A percentile compares a stretch with the other conserved stretches of the same genome.
Evolutionary conservation across 257 asterid genomes (phyloP).

Genomic region (Ballota nigra): DNA sequence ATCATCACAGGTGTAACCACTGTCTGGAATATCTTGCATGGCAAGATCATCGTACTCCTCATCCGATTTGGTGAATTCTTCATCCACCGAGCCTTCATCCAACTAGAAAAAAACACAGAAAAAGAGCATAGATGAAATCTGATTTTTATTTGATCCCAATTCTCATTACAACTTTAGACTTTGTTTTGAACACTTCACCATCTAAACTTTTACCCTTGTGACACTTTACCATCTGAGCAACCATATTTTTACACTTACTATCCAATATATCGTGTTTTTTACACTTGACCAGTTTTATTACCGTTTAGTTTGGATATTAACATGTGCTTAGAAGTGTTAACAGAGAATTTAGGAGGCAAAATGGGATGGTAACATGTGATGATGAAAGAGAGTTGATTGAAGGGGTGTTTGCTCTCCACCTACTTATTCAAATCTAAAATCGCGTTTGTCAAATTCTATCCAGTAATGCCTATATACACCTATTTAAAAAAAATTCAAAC

Average conservation of each 20-base stretch:
- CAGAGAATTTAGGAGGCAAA: too few relatives aligned
- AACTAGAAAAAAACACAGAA: slow-evolving; percentile 31
- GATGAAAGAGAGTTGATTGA: too few relatives aligned
- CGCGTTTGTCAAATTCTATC: too few relatives aligned
- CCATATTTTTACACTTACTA: neutral
- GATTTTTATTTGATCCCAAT: neutral
- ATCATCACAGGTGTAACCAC: slow-evolving; percentile 48
- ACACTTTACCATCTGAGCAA: neutral
- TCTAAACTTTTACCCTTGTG: neutral
- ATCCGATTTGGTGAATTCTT: slow-evolving; percentile 73
- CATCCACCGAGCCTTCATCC: slow-evolving; percentile 96
- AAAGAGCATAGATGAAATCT: neutral
- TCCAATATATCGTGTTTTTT: neutral
- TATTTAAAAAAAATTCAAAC: too few relatives aligned
- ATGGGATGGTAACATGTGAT: too few relatives aligned
- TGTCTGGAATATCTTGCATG: slow-evolving; percentile 51
- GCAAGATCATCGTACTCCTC: slow-evolving; percentile 96
- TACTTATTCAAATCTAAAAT: too few relatives aligned
- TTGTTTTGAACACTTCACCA: neutral
- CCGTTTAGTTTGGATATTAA: neutral
- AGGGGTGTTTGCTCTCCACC: too few relatives aligned
- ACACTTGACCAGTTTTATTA: neutral
- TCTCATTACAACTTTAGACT: neutral
- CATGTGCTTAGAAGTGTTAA: neutral
- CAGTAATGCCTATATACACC: too few relatives aligned